Base-by-base conservation (phyloP, 352 stramenopile genomes). In the Aphanomyces invadans region DNA sequence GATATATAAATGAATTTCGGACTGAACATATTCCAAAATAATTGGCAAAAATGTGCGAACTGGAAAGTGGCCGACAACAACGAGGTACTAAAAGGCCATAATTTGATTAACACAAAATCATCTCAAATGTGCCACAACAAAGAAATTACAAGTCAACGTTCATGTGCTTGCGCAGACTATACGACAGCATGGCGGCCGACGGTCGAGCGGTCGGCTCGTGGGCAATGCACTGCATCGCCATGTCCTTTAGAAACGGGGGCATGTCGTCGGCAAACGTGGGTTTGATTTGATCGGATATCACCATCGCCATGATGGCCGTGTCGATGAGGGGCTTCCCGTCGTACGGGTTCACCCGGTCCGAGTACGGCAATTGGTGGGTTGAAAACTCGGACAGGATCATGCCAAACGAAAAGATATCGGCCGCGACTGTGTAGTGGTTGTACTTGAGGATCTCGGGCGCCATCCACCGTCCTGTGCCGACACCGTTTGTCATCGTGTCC, bases 221-320 rank as follows among this genome's bases (percentile, higher is more conserved):
- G 7, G 69, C 69, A 28, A 86, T 71, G 68, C 79, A 88, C 52
- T 72, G 42, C 33, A 70, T 72, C n/a, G 66, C 79, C 21, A 88
- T n/a, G 32, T 55, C 36, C 19, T 21, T 54, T 10, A 54, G 46
- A 12, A 28, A 21, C 28, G 19, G 11, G 5, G 59, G 59, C 23
- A 46, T 54, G 29, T 57, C 36, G n/a, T 66, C 59, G 26, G 59
- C 38, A 19, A 66, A 23, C 46, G 59, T 66, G 15, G 59, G 59
- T 5, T 2, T 12, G 23, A 66, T 66, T 9, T n/a, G 5, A 12
- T 42, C 59, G 15, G 5, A 28, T 23, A 66, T 57, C 17, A 66
- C 59, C 59, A 66, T 66, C 4, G 49, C 44, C 21, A 66, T 66
- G 42, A 66, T 66, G 11, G 59, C 59, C 46, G 59, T 66, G 59